Percentiles rank a stretch among this genome's conserved stretches.
These are phyloP conservation scores for Didymella segeticola DNA, from an alignment of 2,329 filamentous ascomycete genomes.

Conservation along the genomic window DNA sequence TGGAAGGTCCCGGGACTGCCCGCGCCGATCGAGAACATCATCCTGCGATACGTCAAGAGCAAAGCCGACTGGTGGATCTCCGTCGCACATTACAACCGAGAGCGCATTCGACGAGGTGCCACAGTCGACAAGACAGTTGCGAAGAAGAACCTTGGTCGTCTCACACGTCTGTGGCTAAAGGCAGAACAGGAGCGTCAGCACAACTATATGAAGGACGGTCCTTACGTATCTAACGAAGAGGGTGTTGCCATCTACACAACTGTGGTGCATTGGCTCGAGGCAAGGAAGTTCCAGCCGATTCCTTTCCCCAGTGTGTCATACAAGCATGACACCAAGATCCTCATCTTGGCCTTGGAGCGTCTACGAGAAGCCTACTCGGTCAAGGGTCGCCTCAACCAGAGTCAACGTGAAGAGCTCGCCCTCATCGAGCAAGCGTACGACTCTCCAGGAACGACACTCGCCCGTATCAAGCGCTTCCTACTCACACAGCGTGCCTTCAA, in stretches of 20 bases:
- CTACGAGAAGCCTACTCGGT: slow-evolving; percentile 96
- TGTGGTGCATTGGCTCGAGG: slow-evolving; percentile 98
- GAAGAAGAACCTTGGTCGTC: slow-evolving; percentile 96
- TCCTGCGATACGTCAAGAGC: slow-evolving; percentile 96
- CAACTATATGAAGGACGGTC: slow-evolving; percentile 99
- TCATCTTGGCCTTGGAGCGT: slow-evolving; percentile 92
- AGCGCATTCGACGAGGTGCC: slow-evolving; percentile 93
- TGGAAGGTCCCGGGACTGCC: slow-evolving; percentile 98
- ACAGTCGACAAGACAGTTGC: slow-evolving; percentile 99
- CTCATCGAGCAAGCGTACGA: slow-evolving; percentile 98
- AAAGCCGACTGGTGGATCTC: slow-evolving; percentile 99
- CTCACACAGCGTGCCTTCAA: slow-evolving; percentile 98
- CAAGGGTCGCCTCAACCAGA: slow-evolving; percentile 95
- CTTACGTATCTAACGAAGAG: slow-evolving; percentile 97
- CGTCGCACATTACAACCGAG: slow-evolving; percentile 97
- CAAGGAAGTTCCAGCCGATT: slow-evolving; percentile 96
- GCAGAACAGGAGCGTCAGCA: slow-evolving; percentile 98
- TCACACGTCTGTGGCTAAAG: slow-evolving; percentile 96
- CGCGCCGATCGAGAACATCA: slow-evolving; percentile 98
- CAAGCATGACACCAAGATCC: slow-evolving; percentile 98
- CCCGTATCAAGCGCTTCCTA: slow-evolving; percentile 96
- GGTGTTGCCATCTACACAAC: slow-evolving; percentile 99
- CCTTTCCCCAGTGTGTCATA: slow-evolving; percentile 99
- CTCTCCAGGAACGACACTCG: slow-evolving; percentile 92
- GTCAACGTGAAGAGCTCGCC: slow-evolving; percentile 93